Conservation (phyloP, 495 filamentous ascomycete species). For the Penicillium silybi region DNA sequence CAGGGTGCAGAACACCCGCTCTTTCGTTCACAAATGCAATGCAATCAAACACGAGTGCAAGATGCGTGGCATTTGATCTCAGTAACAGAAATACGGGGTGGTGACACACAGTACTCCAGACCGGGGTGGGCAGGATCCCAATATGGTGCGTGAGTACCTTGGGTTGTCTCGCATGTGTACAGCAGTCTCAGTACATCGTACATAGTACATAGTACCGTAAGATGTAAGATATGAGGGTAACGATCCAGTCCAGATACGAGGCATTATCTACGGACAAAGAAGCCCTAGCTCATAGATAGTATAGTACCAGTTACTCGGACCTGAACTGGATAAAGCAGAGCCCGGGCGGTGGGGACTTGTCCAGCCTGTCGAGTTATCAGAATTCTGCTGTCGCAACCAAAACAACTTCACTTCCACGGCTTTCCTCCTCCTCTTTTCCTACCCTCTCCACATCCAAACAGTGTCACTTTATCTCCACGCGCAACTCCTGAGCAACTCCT, state of each 20-base stretch:
- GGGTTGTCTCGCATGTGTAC: neutral
- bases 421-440: constrained; percentile 10
- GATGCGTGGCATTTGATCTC: neutral
- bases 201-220: neutral
- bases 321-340: neutral
- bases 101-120: neutral
- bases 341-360: constrained; percentile 10
- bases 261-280: too few species aligned
- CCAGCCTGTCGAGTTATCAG: neutral
- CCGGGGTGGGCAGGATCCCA: neutral
- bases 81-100: neutral
- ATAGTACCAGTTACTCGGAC: neutral
- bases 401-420: constrained; percentile 20
- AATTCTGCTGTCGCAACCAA: constrained; percentile 7
- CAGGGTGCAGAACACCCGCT: constrained; percentile 4
- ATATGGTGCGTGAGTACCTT: neutral
- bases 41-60: neutral
- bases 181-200: neutral
- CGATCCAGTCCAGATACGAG: too few species aligned
- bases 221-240: neutral
- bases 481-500: neutral
- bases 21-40: constrained; percentile 4
- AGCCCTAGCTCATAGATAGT: too few species aligned
- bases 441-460: constrained; percentile 1
- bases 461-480: neutral